These are phyloP conservation scores for Yamadazyma conglobata DNA, from an alignment of 1,139 yeast species.

Conservation along the genomic window DNA sequence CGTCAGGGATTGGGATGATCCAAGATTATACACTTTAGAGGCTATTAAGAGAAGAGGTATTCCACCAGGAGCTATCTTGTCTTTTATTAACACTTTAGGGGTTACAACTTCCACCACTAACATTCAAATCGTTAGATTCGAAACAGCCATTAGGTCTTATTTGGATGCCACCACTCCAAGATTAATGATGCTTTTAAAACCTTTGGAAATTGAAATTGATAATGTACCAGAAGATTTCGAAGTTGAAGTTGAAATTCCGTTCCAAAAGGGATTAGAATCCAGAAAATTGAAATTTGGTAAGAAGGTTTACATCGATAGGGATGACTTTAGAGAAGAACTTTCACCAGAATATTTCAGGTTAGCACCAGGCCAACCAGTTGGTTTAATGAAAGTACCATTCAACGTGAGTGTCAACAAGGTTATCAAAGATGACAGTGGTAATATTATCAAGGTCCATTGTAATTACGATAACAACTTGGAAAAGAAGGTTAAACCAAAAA, in stretches of 20 bases:
- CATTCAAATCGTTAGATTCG: constrained; percentile 87
- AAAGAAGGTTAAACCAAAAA: constrained; percentile 74
- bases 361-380: constrained; percentile 93
- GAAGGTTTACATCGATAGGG: constrained; percentile 74
- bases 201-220: constrained; percentile 78
- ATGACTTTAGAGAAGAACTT: constrained; percentile 73
- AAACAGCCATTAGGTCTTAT: constrained; percentile 80
- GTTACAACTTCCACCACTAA: constrained; percentile 92
- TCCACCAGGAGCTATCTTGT: constrained; percentile 97
- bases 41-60: constrained; percentile 96
- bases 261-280: constrained; percentile 71
- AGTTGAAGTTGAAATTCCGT: constrained; percentile 75
- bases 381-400: constrained; percentile 89
- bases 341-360: constrained; percentile 72
- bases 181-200: constrained; percentile 88
- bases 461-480: constrained; percentile 60
- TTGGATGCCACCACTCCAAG: constrained; percentile 93
- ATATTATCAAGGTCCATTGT: constrained; percentile 67
- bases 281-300: constrained; percentile 78
- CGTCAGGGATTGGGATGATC: constrained; percentile 99
- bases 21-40: constrained; percentile 90
- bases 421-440: constrained; percentile 62
- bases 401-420: constrained; percentile 71
- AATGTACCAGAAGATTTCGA: constrained; percentile 74
- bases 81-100: constrained; percentile 92